A percentile compares a stretch with the other conserved stretches of the same genome.
phyloP scores from a whole-genome alignment of 202 grass and related monocot genomes.

The Schoenoplectus triqueter region DNA sequence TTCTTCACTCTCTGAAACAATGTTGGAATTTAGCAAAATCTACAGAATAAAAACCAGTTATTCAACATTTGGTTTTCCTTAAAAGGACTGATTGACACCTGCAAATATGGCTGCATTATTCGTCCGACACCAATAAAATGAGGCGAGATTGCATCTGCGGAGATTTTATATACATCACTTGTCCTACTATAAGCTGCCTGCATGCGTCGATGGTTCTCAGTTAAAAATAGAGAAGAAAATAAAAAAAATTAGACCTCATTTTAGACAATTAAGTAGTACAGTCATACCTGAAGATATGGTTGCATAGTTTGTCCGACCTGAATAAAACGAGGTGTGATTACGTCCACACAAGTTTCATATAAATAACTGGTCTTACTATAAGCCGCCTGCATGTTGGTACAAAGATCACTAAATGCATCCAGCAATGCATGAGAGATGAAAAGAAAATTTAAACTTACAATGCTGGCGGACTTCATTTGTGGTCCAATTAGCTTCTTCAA shows the following conservation, averaged over 20 bases:
- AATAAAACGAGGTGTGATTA: conserved; percentile 27
- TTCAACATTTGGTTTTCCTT: background rate
- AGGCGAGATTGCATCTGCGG: conserved; percentile 41
- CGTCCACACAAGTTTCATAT: conserved; percentile 45
- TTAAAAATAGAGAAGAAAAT: background rate
- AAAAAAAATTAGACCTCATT: background rate
- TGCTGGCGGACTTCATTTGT: conserved; percentile 43
- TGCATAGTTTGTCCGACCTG: conserved; percentile 29
- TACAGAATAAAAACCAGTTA: background rate
- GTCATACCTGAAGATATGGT: conserved; percentile 52
- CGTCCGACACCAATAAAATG: background rate
- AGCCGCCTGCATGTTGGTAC: conserved; percentile 17
- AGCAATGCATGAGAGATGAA: background rate
- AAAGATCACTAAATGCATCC: background rate
- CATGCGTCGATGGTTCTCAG: conserved; percentile 3
- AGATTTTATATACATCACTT: conserved; percentile 37
- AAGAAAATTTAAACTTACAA: conserved; percentile 37
- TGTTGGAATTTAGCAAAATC: background rate
- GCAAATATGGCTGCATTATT: conserved; percentile 43
- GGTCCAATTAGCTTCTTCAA: conserved; percentile 44
- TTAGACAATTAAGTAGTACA: background rate
- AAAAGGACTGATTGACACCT: conserved; percentile 36
- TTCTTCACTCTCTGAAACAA: conserved; percentile 47
- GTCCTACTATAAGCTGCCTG: conserved; percentile 33
- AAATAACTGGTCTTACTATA: conserved; percentile 21